Percentiles rank a stretch among this genome's conserved stretches.
Evolutionary conservation across 306 rosid genomes (phyloP).

Genomic region (Vigna trinervia): DNA sequence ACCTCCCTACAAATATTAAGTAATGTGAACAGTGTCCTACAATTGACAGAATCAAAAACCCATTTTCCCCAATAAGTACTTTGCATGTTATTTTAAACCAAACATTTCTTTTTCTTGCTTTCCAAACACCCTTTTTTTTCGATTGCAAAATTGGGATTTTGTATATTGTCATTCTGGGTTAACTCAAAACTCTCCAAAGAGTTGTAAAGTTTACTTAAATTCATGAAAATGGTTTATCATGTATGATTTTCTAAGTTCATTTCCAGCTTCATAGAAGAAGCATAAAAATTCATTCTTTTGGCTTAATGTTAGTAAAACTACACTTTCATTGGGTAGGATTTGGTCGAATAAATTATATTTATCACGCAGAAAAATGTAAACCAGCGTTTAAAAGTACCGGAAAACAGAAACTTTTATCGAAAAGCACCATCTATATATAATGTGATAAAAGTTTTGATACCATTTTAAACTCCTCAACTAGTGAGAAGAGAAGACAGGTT

Average conservation of each 20-base stretch:
- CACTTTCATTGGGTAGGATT: not conserved
- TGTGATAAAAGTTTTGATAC: no score
- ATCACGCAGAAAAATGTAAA: no score
- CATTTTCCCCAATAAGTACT: constrained; percentile 23
- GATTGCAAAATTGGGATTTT: constrained; percentile 30
- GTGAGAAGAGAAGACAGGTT: no score
- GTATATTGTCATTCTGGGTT: constrained; percentile 2
- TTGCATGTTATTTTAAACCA: not conserved
- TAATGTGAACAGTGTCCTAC: constrained; percentile 23
- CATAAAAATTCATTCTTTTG: not conserved
- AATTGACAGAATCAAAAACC: constrained; percentile 13
- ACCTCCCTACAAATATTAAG: not conserved
- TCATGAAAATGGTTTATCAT: not conserved
- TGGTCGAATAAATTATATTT: not conserved
- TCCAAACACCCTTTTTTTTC: not conserved
- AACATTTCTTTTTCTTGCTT: not conserved
- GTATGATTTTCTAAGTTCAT: not conserved
- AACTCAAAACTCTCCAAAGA: not conserved
- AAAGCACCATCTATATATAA: no score
- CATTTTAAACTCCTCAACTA: no score
- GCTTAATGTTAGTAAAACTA: not conserved
- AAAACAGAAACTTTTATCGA: no score
- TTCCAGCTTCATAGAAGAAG: not conserved
- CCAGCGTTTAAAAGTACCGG: no score
- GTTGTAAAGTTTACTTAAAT: not conserved